Base-by-base conservation (phyloP, 2,329 filamentous ascomycete species). In the Cyanodermella asteris region DNA sequence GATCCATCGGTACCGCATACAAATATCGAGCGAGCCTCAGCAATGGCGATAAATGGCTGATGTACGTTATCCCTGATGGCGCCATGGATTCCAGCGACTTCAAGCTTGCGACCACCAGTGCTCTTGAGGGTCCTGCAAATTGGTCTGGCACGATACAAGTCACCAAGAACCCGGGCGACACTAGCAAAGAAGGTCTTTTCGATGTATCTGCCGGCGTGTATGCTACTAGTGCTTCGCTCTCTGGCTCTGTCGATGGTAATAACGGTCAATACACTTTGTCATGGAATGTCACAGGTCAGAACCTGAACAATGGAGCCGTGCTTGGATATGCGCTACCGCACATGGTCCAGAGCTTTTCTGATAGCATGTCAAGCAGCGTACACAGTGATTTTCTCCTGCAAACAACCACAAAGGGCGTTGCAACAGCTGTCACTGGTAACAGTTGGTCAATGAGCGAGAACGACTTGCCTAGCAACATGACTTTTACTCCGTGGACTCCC, bases 251-350 rank as follows among this genome's bases (percentile, higher is more conserved):
- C 2, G 47, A 51, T 21, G 68, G 63, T 2, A 50, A 51, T 1
- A 51, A 50, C 9, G 84, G 78, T 9, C 64, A 56, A 2, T 94
- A 93, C 44, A 65, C 52, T 0, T 64, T 93, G 30, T 50, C 51
- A 0, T 93, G 75, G 51, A 49, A 53, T 12, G 84, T 76, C 38
- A 60, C 54, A 1, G 84, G 82, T 5, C 55, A 67, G 18, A 41
- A 56, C 10, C 46, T 51, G 6, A 53, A 63, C 10, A 61, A 55
- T 31, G 14, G 9, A 7, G 47, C 45, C 7, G 49, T 57, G 3
- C 56, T 84, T 34, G 87, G 91, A 71, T 93, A 74, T 43, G 77
- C 76, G 9, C 52, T 94, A 22, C 78, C 82, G 13, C 84, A 94
- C 44, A 84, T 93, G 36, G 44, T 77, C 3, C 54, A 67, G 16